Conservation (phyloP, 345 rosid species). For the Eucalyptus globulus region DNA sequence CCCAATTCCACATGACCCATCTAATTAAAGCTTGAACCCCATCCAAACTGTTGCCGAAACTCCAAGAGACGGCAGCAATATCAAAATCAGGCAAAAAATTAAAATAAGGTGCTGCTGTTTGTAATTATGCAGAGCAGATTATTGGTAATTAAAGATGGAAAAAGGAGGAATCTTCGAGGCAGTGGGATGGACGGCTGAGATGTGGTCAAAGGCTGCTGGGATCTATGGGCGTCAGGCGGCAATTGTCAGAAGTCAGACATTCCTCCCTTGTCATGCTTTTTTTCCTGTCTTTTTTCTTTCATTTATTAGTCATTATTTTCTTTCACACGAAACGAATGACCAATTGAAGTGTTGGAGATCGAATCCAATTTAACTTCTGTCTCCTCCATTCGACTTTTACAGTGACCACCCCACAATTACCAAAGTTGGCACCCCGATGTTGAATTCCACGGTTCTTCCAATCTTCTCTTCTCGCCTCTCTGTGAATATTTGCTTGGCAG, state of each 20-base stretch:
- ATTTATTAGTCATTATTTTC: neutral
- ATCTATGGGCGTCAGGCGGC: neutral
- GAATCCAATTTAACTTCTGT: neutral
- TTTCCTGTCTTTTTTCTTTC: neutral
- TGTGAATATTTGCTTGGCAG: neutral
- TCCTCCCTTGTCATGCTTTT: neutral
- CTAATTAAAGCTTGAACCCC: neutral
- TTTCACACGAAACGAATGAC: neutral
- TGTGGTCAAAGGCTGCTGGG: constrained; percentile 42
- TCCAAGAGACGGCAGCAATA: neutral
- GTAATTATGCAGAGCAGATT: neutral
- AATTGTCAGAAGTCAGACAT: constrained; percentile 9
- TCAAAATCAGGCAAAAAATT: neutral
- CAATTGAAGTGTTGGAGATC: neutral
- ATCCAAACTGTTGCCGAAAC: neutral
- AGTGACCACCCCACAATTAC: neutral
- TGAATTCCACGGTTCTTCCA: neutral
- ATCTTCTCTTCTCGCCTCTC: neutral
- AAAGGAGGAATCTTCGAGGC: neutral
- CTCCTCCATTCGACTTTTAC: neutral
- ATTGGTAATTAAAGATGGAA: neutral
- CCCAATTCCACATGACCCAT: neutral
- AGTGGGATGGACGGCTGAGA: constrained; percentile 27
- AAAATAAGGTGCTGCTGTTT: neutral
- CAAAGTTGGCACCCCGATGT: neutral